Evolutionary conservation across 1,284 basidiomycete species (phyloP), one percentile per base, ranked within the genome.

Genomic region (Melampsora americana): DNA sequence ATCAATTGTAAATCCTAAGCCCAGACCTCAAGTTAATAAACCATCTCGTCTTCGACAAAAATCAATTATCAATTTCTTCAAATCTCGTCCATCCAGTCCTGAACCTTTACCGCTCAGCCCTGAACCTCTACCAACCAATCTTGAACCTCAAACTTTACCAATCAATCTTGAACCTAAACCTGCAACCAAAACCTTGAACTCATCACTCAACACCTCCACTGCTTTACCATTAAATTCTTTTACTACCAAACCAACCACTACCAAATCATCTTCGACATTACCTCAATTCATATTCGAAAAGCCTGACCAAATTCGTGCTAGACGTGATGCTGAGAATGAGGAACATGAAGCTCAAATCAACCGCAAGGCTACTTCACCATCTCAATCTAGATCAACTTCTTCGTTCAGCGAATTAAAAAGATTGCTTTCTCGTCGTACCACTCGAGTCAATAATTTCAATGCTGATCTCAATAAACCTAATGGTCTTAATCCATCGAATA

Each of bases 201-300:
- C 53, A 56, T 7, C 53, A 56, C 4, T 28, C 53, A 23, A 28
- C n/a, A 5, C 6, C 18, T 28, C 20, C 3, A 5, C 23, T 53
- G 18, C 2, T 20, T 4, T 23, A 20, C 5, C 50, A 4, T 23
- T 12, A 20, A 18, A 53, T 14, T 28, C 26, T 56, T 23, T 18
- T 12, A 28, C 20, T n/a, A 5, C 53, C 11, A 28, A 23, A n/a
- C 6, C 20, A 56, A 56, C 7, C 26, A n/a, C 53, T 18, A 28
- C n/a, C n/a, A 56, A 28, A 23, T 28, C 53, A 18, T 56, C 53
- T 56, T 56, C 53, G 6, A 62, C 61, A 2, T 48, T 46, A 7
- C 71, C 71, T 18, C 71, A 73, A 44, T 73, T 73, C 39, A 39
- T 73, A 20, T 73, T 73, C 20, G 71, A 73, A 9, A 23, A 60